Evolutionary conservation across 345 rosid species (phyloP).

Genomic region (Gynandropsis gynandra): DNA sequence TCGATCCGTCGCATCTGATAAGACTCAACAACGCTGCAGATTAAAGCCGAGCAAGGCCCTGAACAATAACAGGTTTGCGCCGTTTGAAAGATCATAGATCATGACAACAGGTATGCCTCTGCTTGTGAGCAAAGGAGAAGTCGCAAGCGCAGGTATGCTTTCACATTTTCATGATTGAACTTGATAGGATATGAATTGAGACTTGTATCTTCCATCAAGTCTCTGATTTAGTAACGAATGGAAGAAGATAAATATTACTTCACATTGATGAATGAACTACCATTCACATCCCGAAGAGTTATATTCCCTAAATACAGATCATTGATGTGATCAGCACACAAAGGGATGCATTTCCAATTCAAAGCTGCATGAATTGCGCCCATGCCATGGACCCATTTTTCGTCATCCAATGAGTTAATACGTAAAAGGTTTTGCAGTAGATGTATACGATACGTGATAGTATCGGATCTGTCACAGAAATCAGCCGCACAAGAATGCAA

Average conservation of each 20-base stretch:
- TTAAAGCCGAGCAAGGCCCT: too few relatives aligned
- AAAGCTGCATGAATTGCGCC: conserved; percentile 53
- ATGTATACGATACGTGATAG: conserved; percentile 45
- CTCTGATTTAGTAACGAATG: conserved; percentile 1
- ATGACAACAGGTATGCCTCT: too few relatives aligned
- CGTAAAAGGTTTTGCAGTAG: conserved; percentile 50
- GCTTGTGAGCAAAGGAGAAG: too few relatives aligned
- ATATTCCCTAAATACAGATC: conserved; percentile 65
- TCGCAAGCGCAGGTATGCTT: too few relatives aligned
- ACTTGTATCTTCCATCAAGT: background rate
- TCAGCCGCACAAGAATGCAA: conserved; percentile 51
- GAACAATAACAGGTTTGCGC: too few relatives aligned
- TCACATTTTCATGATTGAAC: too few relatives aligned
- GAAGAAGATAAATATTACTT: conserved; percentile 29
- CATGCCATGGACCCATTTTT: conserved; percentile 54
- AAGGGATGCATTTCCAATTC: conserved; percentile 57
- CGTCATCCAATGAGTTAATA: conserved; percentile 41
- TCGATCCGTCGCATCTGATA: too few relatives aligned
- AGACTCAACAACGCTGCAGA: too few relatives aligned
- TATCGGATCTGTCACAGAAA: conserved; percentile 63
- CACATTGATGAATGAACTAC: conserved; percentile 46
- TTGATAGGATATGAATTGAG: background rate
- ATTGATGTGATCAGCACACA: conserved; percentile 59
- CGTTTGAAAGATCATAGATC: too few relatives aligned
- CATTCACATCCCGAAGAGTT: conserved; percentile 70